phyloP scores from a whole-genome alignment of 352 stramenopile genomes.

The Phytophthora syringae region DNA sequence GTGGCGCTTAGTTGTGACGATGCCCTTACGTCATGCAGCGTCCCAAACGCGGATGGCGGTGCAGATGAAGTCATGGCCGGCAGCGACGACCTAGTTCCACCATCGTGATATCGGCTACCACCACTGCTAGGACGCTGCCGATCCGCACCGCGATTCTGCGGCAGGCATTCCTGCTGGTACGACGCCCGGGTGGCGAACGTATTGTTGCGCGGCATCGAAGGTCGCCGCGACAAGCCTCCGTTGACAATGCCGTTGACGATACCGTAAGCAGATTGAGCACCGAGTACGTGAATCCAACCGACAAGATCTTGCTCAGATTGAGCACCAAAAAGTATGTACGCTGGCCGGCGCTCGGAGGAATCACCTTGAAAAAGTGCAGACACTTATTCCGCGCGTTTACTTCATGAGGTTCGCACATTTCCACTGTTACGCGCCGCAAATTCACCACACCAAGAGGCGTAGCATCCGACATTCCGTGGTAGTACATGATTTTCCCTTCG shows the following conservation, averaged over 20 bases:
- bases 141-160: constrained; percentile 9
- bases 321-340: constrained; percentile 80
- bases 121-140: constrained; percentile 24
- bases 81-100: constrained; percentile 29
- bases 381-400: constrained; percentile 67
- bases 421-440: constrained; percentile 60
- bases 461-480: constrained; percentile 61
- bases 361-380: constrained; percentile 75
- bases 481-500: constrained; percentile 85
- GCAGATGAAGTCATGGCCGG: constrained; percentile 28
- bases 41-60: constrained; percentile 15
- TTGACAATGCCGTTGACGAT: constrained; percentile 30
- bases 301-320: constrained; percentile 75
- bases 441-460: constrained; percentile 76
- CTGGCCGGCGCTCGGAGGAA: constrained; percentile 58
- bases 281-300: constrained; percentile 69
- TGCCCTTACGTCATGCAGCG: constrained; percentile 24
- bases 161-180: constrained; percentile 31
- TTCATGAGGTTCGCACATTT: constrained; percentile 62
- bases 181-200: constrained; percentile 35
- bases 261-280: constrained; percentile 54
- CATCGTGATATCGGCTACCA: constrained; percentile 11
- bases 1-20: constrained; percentile 31
- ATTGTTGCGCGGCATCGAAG: constrained; percentile 29
- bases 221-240: constrained; percentile 19